phyloP scores from a whole-genome alignment of 192 early-diverging fungal genomes.

The Dissophora globulifera region DNA sequence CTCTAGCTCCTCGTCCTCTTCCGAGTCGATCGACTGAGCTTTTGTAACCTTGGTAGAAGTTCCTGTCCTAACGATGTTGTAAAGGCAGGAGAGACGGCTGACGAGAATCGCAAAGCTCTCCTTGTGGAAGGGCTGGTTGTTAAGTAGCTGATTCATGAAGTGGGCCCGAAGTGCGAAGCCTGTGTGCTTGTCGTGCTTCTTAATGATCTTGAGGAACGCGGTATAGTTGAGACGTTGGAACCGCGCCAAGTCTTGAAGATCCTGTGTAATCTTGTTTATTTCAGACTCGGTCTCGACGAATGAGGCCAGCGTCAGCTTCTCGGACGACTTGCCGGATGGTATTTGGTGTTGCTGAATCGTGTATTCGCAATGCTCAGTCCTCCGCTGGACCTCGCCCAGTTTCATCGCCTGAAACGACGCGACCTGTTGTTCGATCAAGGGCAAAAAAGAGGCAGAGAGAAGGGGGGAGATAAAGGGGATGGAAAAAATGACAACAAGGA shows the following conservation, averaged over 20 bases:
- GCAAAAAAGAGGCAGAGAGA: not conserved
- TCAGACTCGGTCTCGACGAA: slow-evolving; percentile 67
- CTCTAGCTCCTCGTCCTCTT: slow-evolving; percentile 49
- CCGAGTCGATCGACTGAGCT: slow-evolving; percentile 33
- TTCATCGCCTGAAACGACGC: slow-evolving; percentile 77
- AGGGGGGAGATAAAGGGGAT: no score
- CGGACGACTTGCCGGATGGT: slow-evolving; percentile 37
- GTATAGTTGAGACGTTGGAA: slow-evolving; percentile 82
- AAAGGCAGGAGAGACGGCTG: slow-evolving; percentile 85
- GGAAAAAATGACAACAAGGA: no score
- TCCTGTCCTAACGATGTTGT: slow-evolving; percentile 75
- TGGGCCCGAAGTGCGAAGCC: slow-evolving; percentile 72
- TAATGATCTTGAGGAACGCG: slow-evolving; percentile 88
- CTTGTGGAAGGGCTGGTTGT: slow-evolving; percentile 81
- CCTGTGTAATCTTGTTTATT: slow-evolving; percentile 78
- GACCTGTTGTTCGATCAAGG: slow-evolving; percentile 55
- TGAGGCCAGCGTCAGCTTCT: slow-evolving; percentile 58
- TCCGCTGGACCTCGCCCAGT: slow-evolving; percentile 71
- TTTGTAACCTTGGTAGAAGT: slow-evolving; percentile 11
- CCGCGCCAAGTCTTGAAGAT: slow-evolving; percentile 76
- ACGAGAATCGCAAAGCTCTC: slow-evolving; percentile 86
- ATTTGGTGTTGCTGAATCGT: slow-evolving; percentile 54
- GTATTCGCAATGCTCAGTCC: slow-evolving; percentile 72
- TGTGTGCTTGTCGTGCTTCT: slow-evolving; percentile 97
- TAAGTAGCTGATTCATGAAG: slow-evolving; percentile 79